Conservation (phyloP, 352 stramenopile genomes). For the Aphanomyces stellatus region DNA sequence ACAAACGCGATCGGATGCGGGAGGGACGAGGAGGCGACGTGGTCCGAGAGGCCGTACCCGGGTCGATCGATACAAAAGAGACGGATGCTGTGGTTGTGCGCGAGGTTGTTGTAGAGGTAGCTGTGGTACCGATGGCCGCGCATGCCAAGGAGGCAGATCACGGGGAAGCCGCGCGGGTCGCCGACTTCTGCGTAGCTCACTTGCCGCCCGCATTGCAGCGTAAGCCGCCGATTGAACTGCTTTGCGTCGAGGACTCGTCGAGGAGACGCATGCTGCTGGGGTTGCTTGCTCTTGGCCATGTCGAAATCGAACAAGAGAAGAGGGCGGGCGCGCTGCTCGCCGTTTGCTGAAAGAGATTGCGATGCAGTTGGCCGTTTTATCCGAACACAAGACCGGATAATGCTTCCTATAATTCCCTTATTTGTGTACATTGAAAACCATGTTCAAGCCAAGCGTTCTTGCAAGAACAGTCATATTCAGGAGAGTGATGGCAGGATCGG, state of each 20-base stretch:
- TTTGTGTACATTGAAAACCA: no score
- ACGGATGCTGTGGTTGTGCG: conserved; percentile 1
- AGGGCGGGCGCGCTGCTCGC: no score
- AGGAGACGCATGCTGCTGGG: no score
- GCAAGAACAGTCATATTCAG: no score
- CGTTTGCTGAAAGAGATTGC: no score
- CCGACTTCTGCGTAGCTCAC: conserved; percentile 19
- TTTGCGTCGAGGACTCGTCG: not conserved
- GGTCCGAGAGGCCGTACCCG: conserved; percentile 17
- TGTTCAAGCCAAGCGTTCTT: no score
- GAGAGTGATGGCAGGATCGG: no score
- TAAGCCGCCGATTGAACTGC: conserved; percentile 8
- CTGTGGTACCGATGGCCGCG: conserved; percentile 15
- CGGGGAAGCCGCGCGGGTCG: conserved; percentile 5
- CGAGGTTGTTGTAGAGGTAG: conserved; percentile 17
- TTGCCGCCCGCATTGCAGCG: conserved; percentile 2
- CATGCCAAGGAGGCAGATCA: conserved; percentile 18
- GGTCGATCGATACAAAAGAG: conserved; percentile 18
- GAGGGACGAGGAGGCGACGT: not conserved
- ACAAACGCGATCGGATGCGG: conserved; percentile 15
- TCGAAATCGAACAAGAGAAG: no score
- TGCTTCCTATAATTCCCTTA: no score
- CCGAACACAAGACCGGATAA: no score
- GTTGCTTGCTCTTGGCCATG: no score
- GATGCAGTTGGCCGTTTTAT: no score